phyloP scores from a whole-genome alignment of 768 basidiomycete species.

The Pulveroboletus sp. region DNA sequence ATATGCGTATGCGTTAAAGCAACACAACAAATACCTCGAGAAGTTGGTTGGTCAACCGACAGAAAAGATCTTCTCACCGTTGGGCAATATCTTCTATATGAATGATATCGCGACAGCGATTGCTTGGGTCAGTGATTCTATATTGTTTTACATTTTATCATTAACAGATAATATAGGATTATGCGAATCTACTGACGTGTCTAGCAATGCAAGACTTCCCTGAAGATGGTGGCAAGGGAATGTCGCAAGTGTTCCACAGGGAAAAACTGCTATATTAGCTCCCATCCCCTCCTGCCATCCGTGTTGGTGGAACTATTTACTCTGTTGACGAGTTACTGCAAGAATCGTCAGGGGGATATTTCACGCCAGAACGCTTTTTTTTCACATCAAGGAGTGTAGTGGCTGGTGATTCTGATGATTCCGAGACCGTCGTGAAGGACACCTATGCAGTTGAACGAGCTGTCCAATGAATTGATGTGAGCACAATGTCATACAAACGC shows the following conservation, averaged over 20 bases:
- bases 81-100: conserved; percentile 27
- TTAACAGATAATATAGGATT: too few species aligned
- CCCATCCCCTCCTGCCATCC: not conserved
- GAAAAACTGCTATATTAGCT: not conserved
- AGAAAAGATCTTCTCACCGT: conserved; percentile 11
- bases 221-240: not conserved
- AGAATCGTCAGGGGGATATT: too few species aligned
- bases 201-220: conserved; percentile 2
- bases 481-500: too few species aligned
- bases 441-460: too few species aligned
- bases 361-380: too few species aligned
- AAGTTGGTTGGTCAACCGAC: conserved; percentile 21
- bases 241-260: conserved; percentile 2
- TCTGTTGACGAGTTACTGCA: not conserved
- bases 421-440: too few species aligned
- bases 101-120: conserved; percentile 8
- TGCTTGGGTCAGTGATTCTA: conserved; percentile 9
- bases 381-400: too few species aligned
- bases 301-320: not conserved
- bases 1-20: conserved; percentile 13
- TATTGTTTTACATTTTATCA: too few species aligned
- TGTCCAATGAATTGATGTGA: too few species aligned
- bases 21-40: not conserved
- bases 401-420: too few species aligned
- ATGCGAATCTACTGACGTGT: not conserved